A percentile compares a stretch with the other conserved stretches of the same genome.
These are phyloP conservation scores for Ascochyta rabiei DNA, from an alignment of 2,329 filamentous ascomycete genomes.

Conservation along the genomic window DNA sequence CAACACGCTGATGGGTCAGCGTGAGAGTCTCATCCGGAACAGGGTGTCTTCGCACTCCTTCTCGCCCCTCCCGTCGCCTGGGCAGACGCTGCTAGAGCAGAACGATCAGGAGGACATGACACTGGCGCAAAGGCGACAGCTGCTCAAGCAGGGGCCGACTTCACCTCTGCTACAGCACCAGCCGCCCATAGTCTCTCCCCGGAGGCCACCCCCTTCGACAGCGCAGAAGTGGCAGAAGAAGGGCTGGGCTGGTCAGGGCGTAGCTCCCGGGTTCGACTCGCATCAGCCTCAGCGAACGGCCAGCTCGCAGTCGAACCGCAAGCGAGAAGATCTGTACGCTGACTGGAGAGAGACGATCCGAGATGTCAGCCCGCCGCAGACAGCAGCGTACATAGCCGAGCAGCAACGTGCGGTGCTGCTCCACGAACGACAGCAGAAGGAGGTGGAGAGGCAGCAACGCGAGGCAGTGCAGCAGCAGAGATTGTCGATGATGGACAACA, in stretches of 20 bases:
- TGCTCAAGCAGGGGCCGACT: constrained; percentile 41
- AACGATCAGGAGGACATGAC: constrained; percentile 69
- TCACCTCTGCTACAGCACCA: constrained; percentile 21
- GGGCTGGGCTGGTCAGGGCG: constrained; percentile 27
- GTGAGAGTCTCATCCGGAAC: constrained; percentile 58
- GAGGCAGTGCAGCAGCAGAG: constrained; percentile 62
- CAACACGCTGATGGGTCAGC: constrained; percentile 61
- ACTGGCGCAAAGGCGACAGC: constrained; percentile 65
- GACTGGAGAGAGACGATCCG: constrained; percentile 45
- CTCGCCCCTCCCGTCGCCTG: constrained; percentile 36
- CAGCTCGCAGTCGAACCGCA: constrained; percentile 33
- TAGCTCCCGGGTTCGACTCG: constrained; percentile 44
- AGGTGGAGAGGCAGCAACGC: constrained; percentile 64
- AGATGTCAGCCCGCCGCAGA: constrained; percentile 29
- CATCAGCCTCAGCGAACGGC: constrained; percentile 44
- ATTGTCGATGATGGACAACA: constrained; percentile 71
- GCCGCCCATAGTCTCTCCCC: constrained; percentile 17
- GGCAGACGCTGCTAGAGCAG: constrained; percentile 32
- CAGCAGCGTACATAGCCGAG: constrained; percentile 37
- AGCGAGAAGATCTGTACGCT: constrained; percentile 44
- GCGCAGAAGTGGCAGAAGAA: constrained; percentile 42
- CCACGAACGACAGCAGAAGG: constrained; percentile 67
- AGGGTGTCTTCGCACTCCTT: constrained; percentile 48
- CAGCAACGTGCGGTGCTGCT: constrained; percentile 56
- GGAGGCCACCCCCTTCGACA: constrained; percentile 30